phyloP scores from a whole-genome alignment of 345 rosid genomes.

The Nephelium lappaceum region DNA sequence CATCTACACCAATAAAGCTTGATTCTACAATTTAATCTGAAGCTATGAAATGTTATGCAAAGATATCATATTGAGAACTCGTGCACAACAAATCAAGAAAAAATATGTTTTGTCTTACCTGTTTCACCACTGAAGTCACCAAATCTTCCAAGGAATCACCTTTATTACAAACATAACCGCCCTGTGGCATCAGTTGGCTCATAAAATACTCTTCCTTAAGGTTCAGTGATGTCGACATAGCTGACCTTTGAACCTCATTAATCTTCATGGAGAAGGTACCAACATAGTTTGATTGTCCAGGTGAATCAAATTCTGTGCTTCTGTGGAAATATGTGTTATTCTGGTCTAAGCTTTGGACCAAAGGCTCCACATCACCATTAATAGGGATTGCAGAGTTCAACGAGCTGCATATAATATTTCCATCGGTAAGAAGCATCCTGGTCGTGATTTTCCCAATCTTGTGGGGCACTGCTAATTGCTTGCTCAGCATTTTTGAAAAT shows the following conservation, averaged over 20 bases:
- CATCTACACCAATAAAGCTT: too few relatives aligned
- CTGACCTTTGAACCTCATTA: constrained; percentile 38
- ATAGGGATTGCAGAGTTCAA: constrained; percentile 39
- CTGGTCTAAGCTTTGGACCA: constrained; percentile 42
- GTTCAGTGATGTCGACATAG: constrained; percentile 39
- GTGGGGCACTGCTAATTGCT: constrained; percentile 32
- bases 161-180: constrained; percentile 43
- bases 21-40: too few relatives aligned
- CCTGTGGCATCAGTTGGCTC: constrained; percentile 53
- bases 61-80: not conserved
- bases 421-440: constrained; percentile 30
- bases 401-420: constrained; percentile 33
- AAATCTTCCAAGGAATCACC: constrained; percentile 73
- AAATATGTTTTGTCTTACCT: constrained; percentile 39
- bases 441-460: constrained; percentile 45
- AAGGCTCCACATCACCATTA: constrained; percentile 28
- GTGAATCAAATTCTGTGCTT: constrained; percentile 41
- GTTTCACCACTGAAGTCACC: constrained; percentile 58
- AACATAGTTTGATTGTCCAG: constrained; percentile 36
- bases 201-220: constrained; percentile 43
- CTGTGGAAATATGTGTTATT: constrained; percentile 36
- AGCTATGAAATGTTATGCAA: not conserved
- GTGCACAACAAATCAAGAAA: constrained; percentile 1
- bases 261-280: constrained; percentile 40
- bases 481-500: constrained; percentile 29